Base-by-base conservation (phyloP, 2,329 filamentous ascomycete genomes). In the Penicillium oxalicum region DNA sequence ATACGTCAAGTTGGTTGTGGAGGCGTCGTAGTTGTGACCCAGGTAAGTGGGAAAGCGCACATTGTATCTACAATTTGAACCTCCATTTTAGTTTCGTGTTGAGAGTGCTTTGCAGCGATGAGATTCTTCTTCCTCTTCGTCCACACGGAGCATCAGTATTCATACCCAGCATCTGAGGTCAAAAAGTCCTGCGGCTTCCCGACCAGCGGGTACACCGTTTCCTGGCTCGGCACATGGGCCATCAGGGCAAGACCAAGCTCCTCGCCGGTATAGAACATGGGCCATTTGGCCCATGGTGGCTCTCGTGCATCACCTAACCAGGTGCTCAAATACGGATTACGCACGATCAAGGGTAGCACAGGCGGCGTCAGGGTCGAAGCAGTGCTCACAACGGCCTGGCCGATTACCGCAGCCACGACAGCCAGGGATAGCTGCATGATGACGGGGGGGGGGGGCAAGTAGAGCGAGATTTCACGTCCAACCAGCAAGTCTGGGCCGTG, bases 261-360 rank as follows among this genome's bases (percentile, higher is more conserved):
- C 60, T 82, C 75, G 32, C 87, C 86, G 5, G 84, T 87, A 77
- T 84, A 91, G 67, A 91, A 90, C 67, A 91, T 91, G 25, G 89
- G 89, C 89, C 89, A 95, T 70, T 81, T 79, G 46, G 82, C 78
- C 88, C 88, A 94, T 2, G 89, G 89, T 40, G 77, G 77, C 48
- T 85, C 79, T 57, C 89, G 78, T 36, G 88, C 87, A 88, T 73
- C 77, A 67, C 79, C 60, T 37, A 87, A 73, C 85, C 86, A 89
- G n/a, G 82, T 80, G 63, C 82, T 89, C 4, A 93, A 72, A 61
- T 91, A 93, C 1, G 88, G 88, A 34, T 83, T 86, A 50, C 82
- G 82, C 40, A 91, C 87, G 29, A 86, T 84, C 43, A 93, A 69
- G 13, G 88, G 87, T 35, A 87, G 77, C 1, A 86, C 80, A 9